Base-by-base conservation (phyloP, 345 rosid genomes). In the Euphorbia peplus region DNA sequence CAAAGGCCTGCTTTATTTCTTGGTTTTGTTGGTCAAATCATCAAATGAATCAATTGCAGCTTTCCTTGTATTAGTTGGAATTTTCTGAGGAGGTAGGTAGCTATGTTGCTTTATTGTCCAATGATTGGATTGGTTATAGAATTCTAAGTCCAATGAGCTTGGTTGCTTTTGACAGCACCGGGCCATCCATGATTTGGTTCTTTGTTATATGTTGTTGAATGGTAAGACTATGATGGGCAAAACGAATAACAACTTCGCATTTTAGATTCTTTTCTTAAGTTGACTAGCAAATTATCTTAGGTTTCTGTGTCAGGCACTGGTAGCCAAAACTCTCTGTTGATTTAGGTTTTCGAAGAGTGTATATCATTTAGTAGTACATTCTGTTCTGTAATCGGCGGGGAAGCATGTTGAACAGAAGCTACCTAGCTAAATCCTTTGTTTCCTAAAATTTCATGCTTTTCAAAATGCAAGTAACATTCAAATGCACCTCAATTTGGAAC, bases 21-120 rank as follows among this genome's bases (percentile, higher is more conserved):
- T 71, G 60, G 53, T 48, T 57, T 44, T 55, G 29, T 28, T 39
- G 35, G 61, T 68, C 0, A 26, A 66, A 48, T 12, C 46, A 51
- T 57, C 51, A 24, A 48, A 48, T 48, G 41, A 50, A 21, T 13
- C 28, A 13, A 48, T 44, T 44, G 37, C 62, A 12, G 10, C 39
- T 41, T 71, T 7, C 24, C 29, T 13, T 19, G 47, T 54, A 12
- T 63, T 1, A n/a, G 25, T 24, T 25, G 22, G 13, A 60, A 50
- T 15, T 58, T 19, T 47, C 12, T 16, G 22, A 21, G 18, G 26
- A 44, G 61, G 60, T 52, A 55, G 42, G n/a, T 48, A 39, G 18
- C 22, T 11, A 16, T 37, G n/a, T 13, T 39, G 22, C 39, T 60
- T 48, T 37, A 35, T 6, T n/a, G 51, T 41, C 19, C 0, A 13